phyloP scores from a whole-genome alignment of 148 eudicot genomes.

The Rhododendron griersonianum region DNA sequence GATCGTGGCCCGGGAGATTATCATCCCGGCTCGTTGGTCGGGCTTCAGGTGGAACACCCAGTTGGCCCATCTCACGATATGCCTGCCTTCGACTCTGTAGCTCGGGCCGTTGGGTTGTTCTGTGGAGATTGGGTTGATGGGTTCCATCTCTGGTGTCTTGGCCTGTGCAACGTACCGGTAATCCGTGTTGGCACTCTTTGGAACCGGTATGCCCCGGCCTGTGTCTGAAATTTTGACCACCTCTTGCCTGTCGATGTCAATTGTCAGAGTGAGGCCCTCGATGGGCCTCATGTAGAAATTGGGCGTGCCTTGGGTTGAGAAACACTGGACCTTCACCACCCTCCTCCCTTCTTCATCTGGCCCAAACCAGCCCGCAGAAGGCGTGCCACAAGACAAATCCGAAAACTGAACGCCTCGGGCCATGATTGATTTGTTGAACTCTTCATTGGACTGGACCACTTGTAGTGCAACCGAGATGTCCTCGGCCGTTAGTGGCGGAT shows the following conservation, averaged over 20 bases:
- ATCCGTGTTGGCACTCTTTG: slow-evolving; percentile 24
- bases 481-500: slow-evolving; percentile 13
- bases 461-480: slow-evolving; percentile 10
- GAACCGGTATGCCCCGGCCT: slow-evolving; percentile 27
- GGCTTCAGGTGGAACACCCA: slow-evolving; percentile 40
- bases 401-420: slow-evolving; percentile 14
- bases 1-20: slow-evolving; percentile 33
- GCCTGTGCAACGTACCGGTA: slow-evolving; percentile 13
- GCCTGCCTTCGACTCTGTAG: slow-evolving; percentile 24
- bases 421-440: slow-evolving; percentile 20
- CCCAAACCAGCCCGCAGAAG: slow-evolving; percentile 31
- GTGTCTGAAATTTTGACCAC: slow-evolving; percentile 18
- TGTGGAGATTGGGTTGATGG: slow-evolving; percentile 25
- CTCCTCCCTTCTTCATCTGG: slow-evolving; percentile 29
- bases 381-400: slow-evolving; percentile 19
- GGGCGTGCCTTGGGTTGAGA: slow-evolving; percentile 26
- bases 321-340: slow-evolving; percentile 27
- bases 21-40: slow-evolving; percentile 35
- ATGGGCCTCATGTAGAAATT: slow-evolving; percentile 47
- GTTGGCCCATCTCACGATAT: slow-evolving; percentile 40
- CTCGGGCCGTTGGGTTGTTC: slow-evolving; percentile 41
- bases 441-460: neutral
- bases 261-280: slow-evolving; percentile 26
- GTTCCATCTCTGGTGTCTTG: slow-evolving; percentile 13
- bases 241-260: slow-evolving; percentile 24